Conservation (phyloP, 345 rosid species). For the Populus simonii region DNA sequence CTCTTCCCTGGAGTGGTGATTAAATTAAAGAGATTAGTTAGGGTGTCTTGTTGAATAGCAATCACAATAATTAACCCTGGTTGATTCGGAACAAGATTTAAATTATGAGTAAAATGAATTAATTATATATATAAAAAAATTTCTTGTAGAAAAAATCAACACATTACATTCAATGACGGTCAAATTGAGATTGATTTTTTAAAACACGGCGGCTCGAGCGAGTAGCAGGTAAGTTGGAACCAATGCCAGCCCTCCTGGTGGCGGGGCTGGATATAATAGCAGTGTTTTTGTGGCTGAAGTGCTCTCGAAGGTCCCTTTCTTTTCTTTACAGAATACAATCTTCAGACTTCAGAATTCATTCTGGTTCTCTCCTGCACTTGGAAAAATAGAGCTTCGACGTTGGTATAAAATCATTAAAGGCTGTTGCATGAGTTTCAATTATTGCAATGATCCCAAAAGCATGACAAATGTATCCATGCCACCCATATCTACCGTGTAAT, state of each 20-base stretch:
- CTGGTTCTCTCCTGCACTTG: background rate
- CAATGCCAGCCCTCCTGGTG: too few species aligned
- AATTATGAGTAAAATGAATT: too few species aligned
- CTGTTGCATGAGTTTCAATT: constrained; percentile 14
- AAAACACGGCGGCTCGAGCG: too few species aligned
- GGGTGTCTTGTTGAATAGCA: background rate
- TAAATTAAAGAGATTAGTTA: background rate
- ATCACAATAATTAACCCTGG: too few species aligned
- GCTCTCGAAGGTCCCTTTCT: background rate
- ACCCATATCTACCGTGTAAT: background rate
- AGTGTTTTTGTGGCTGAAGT: background rate
- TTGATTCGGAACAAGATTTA: too few species aligned
- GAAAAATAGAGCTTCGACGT: background rate
- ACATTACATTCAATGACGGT: too few species aligned
- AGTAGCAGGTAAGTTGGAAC: too few species aligned
- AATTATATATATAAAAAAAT: too few species aligned
- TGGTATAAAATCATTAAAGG: background rate
- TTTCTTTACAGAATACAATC: background rate
- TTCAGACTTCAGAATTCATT: background rate
- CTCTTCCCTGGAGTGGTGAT: too few species aligned
- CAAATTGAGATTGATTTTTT: too few species aligned
- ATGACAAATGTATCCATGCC: constrained; percentile 13
- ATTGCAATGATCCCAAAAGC: constrained; percentile 17
- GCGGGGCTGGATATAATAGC: too few species aligned
- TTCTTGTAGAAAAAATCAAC: too few species aligned